These are phyloP conservation scores for Cytidiella melzeri DNA, from an alignment of 768 basidiomycete species.

Conservation along the genomic window DNA sequence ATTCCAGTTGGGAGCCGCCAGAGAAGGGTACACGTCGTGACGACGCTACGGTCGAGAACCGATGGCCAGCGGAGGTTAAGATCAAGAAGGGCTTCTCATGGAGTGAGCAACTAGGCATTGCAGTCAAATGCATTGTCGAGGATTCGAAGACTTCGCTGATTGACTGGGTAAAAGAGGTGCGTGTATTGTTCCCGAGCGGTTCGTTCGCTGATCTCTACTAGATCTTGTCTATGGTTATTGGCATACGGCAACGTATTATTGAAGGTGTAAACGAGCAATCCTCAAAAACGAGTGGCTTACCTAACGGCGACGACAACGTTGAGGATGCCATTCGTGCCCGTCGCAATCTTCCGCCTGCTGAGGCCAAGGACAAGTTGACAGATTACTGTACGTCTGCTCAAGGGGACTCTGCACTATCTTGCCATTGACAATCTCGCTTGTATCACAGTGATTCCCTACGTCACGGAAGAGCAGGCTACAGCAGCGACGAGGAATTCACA, in stretches of 20 bases:
- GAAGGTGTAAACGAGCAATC: constrained; percentile 48
- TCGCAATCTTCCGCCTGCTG: constrained; percentile 48
- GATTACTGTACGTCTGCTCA: constrained; percentile 59
- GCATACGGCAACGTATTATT: constrained; percentile 52
- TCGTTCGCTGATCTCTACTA: constrained; percentile 1
- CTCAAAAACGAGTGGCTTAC: constrained; percentile 26
- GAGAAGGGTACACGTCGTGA: constrained; percentile 32
- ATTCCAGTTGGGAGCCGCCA: constrained; percentile 68
- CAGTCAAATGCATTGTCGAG: constrained; percentile 67
- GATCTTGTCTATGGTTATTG: constrained; percentile 59
- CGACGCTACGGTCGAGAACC: constrained; percentile 33
- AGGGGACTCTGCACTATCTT: neutral
- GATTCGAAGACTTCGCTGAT: constrained; percentile 57
- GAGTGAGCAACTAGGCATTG: constrained; percentile 88
- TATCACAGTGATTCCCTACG: constrained; percentile 78
- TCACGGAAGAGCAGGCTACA: constrained; percentile 66
- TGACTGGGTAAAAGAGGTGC: constrained; percentile 77
- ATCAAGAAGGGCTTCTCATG: constrained; percentile 85
- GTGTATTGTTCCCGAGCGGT: no score
- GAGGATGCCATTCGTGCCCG: constrained; percentile 25
- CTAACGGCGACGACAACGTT: constrained; percentile 31
- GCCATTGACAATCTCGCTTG: no score
- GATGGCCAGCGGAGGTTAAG: constrained; percentile 60
- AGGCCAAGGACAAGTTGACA: constrained; percentile 60
- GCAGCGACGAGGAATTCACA: constrained; percentile 74